These are phyloP conservation scores for Amanita thiersii DNA, from an alignment of 768 basidiomycete genomes.

Conservation along the genomic window DNA sequence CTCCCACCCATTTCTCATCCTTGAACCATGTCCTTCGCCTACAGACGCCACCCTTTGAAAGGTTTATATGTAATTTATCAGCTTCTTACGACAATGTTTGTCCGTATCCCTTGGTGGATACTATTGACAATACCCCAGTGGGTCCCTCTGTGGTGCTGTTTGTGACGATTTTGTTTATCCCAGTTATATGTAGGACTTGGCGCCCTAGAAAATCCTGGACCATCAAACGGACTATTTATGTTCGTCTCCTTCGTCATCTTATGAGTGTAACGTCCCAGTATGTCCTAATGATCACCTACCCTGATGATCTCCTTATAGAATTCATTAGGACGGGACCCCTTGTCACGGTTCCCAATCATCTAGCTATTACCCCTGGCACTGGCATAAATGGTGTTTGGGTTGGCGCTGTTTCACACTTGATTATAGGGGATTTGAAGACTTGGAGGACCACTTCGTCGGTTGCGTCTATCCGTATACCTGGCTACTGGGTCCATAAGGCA, in stretches of 20 bases:
- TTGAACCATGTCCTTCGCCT: conserved; percentile 23
- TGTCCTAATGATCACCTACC: conserved; percentile 4
- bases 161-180: background rate
- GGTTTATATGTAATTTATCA: conserved; percentile 37
- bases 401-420: conserved; percentile 28
- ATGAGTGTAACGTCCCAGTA: conserved; percentile 20
- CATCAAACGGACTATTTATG: conserved; percentile 27
- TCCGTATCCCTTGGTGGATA: conserved; percentile 43
- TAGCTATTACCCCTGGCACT: conserved; percentile 29
- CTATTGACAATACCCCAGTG: conserved; percentile 30
- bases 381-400: conserved; percentile 45
- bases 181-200: conserved; percentile 20
- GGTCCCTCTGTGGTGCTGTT: background rate
- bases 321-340: conserved; percentile 27
- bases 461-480: conserved; percentile 36
- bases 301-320: background rate
- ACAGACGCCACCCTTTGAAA: conserved; percentile 41
- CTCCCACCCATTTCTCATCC: too few relatives aligned
- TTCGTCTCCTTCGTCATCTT: conserved; percentile 26
- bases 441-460: conserved; percentile 33
- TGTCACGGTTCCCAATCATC: conserved; percentile 24
- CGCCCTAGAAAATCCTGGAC: conserved; percentile 42
- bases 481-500: conserved; percentile 47
- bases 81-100: conserved; percentile 26
- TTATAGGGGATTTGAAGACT: conserved; percentile 33